Percentiles rank a stretch among this genome's conserved stretches.
Conservation (phyloP, 1,139 yeast genomes). For the Debaryomyces nepalensis region DNA sequence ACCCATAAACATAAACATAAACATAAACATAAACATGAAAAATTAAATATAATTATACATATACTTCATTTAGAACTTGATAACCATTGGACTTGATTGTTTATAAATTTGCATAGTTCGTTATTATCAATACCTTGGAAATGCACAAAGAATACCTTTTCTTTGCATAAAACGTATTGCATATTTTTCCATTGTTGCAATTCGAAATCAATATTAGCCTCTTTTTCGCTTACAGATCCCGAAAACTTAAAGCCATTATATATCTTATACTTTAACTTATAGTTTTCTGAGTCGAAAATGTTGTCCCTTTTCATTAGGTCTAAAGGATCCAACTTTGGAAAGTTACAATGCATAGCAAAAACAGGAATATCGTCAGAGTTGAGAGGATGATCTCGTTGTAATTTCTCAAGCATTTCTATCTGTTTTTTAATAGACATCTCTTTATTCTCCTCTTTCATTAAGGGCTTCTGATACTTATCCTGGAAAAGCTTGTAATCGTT, state of each 20-base stretch:
- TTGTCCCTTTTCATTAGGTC: constrained; percentile 30
- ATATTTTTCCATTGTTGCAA: constrained; percentile 40
- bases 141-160: constrained; percentile 31
- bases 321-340: constrained; percentile 44
- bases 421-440: constrained; percentile 10
- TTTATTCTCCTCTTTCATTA: constrained; percentile 15
- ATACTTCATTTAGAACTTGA: constrained; percentile 8
- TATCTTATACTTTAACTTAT: constrained; percentile 34
- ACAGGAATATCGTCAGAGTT: constrained; percentile 22
- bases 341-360: constrained; percentile 45
- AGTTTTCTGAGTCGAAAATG: constrained; percentile 32
- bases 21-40: too few species aligned
- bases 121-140: constrained; percentile 28
- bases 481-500: constrained; percentile 29
- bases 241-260: constrained; percentile 33
- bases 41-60: too few species aligned
- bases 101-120: constrained; percentile 32
- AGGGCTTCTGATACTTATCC: constrained; percentile 19
- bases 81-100: constrained; percentile 37
- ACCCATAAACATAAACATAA: too few species aligned
- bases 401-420: constrained; percentile 9
- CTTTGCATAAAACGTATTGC: constrained; percentile 32
- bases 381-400: constrained; percentile 24
- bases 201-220: constrained; percentile 33
- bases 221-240: constrained; percentile 11